Base-by-base conservation (phyloP, 2,329 filamentous ascomycete species). In the Fusarium falciforme region DNA sequence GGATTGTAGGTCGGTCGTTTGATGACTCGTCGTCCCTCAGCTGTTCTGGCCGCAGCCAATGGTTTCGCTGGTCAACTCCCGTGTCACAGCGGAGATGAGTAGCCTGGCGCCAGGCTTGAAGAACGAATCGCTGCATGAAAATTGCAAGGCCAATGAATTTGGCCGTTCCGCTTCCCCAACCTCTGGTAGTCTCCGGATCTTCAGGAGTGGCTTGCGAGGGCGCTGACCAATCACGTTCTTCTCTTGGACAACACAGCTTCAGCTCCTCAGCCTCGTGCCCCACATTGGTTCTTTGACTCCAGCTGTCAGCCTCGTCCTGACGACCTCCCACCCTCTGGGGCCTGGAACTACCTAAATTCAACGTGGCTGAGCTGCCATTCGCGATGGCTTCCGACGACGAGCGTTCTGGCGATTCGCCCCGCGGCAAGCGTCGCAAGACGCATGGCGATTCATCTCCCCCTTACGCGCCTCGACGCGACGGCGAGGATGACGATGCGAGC, bases 381-480 rank as follows among this genome's bases (percentile, higher is more conserved):
- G 42, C 38, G 25, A 84, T 84, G 83, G 76, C 77, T 57, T 77
- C 77, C 20, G 75, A 76, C 42, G 74, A 78, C 42, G 77, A 80
- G 22, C 71, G 64, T 38, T 75, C 74, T 11, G 74, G 67, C n/a
- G 66, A 71, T 25, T 76, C 79, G 27, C 78, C 80, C 44, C 75
- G 76, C 16, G 72, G 67, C 29, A 84, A 84, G 72, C 78, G 82
- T 58, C 81, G 78, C 55, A 82, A 78, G 71, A 83, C 81, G 5
- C 70, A 75, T 31, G 76, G 79, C 55, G 77, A 76, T 38, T 79
- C 80, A 12, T 78, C 78, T 2, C 76, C 76, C 16, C 70, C 76
- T 16, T 80, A 79, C 54, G 72, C 73, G 61, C 75, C 78, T 9
- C 71, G 71, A 40, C 77, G 69, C 52, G 75, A 76, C 31, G 66